Conservation (phyloP, 2,329 filamentous ascomycete species). For the Aspergillus pseudotamarii region DNA sequence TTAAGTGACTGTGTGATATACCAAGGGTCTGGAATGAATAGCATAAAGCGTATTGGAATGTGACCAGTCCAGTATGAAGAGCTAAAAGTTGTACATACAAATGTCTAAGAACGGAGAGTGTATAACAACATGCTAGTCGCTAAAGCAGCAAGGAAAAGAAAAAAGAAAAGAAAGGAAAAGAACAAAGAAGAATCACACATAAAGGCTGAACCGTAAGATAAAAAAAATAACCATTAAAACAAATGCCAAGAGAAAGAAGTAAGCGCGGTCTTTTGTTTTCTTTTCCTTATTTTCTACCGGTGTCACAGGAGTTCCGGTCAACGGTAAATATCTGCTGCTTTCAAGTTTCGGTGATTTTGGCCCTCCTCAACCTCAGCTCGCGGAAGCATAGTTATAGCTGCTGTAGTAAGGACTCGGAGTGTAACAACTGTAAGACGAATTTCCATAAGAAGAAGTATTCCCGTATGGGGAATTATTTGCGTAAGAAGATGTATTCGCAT, state of each 20-base stretch:
- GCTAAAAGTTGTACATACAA: background rate
- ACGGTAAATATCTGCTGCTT: background rate
- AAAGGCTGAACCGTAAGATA: background rate
- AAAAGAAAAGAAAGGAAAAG: background rate
- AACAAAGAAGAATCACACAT: background rate
- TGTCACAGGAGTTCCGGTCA: background rate
- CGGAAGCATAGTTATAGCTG: slow-evolving; percentile 1
- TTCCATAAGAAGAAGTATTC: background rate
- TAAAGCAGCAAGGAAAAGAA: background rate
- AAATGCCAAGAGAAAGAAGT: background rate
- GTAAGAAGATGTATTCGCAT: slow-evolving; percentile 2
- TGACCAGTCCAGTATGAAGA: background rate
- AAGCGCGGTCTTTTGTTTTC: background rate
- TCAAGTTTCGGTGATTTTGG: background rate
- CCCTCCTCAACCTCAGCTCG: slow-evolving; percentile 15
- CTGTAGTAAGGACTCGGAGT: slow-evolving; percentile 3
- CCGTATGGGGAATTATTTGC: background rate
- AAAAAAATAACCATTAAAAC: background rate
- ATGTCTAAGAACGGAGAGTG: background rate
- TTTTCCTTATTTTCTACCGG: background rate
- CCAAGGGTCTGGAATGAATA: background rate
- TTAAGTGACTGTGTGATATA: background rate
- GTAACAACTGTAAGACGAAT: slow-evolving; percentile 2
- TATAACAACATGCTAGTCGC: background rate
- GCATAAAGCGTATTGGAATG: background rate